Evolutionary conservation across 345 rosid genomes (phyloP).

Genomic region (Murraya paniculata): DNA sequence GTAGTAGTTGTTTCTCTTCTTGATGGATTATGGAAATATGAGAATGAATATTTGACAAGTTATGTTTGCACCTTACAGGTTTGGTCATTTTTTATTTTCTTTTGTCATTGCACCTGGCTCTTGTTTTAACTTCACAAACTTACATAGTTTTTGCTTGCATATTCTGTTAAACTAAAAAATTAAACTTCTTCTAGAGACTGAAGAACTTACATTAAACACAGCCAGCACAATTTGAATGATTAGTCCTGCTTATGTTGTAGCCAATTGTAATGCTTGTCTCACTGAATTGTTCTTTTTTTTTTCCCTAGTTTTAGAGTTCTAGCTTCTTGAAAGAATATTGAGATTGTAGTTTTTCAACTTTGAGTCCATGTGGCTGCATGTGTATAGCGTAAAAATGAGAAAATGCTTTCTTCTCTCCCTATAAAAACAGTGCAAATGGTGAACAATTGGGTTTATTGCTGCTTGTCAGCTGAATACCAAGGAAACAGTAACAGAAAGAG

Average conservation of each 20-base stretch:
- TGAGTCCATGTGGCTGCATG: background rate
- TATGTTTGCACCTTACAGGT: background rate
- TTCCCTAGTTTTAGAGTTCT: background rate
- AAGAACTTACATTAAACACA: background rate
- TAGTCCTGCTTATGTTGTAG: background rate
- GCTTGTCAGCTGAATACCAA: background rate
- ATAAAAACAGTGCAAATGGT: background rate
- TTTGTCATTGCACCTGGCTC: background rate
- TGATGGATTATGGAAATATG: background rate
- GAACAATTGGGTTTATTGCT: background rate
- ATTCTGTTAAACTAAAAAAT: background rate
- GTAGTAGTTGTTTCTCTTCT: background rate
- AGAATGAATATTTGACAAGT: background rate
- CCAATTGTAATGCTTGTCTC: background rate
- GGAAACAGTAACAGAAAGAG: background rate
- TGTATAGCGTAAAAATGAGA: background rate
- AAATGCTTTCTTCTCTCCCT: background rate
- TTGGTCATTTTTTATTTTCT: background rate
- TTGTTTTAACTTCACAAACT: background rate
- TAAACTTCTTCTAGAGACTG: no score
- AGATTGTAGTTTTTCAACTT: background rate
- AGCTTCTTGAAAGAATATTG: background rate
- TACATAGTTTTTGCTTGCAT: background rate
- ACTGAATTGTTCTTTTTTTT: background rate
- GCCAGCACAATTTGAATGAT: background rate